Evolutionary conservation across 176 grass and related monocot species (phyloP).

Genomic region (Microstegium vimineum): DNA sequence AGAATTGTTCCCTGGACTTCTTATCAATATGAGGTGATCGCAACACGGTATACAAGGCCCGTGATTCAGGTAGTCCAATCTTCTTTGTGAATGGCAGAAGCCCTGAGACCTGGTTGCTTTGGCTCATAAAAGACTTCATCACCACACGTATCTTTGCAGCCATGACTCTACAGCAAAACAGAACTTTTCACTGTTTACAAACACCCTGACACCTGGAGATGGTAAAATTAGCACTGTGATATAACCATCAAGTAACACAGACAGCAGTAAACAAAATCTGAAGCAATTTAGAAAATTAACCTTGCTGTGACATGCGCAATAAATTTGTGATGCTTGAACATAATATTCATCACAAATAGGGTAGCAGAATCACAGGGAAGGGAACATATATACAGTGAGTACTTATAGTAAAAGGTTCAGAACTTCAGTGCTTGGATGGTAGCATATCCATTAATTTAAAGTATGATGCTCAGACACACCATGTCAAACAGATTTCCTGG

Average conservation of each 20-base stretch:
- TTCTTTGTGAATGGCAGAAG: constrained; percentile 32
- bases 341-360: neutral
- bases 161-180: neutral
- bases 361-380: neutral
- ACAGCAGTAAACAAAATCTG: neutral
- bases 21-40: constrained; percentile 73
- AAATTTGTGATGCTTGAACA: neutral
- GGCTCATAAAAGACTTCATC: constrained; percentile 51
- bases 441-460: neutral
- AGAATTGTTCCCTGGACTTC: constrained; percentile 64
- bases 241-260: neutral
- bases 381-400: neutral
- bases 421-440: neutral
- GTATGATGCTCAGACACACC: neutral
- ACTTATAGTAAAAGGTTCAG: neutral
- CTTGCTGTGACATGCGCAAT: neutral
- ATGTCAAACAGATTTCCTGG: neutral
- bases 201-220: neutral
- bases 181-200: neutral
- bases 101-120: constrained; percentile 34
- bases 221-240: neutral
- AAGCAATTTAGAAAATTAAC: neutral
- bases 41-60: constrained; percentile 42
- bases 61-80: constrained; percentile 46
- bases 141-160: constrained; percentile 52